These are phyloP conservation scores for Thalassiosira oceanica DNA, from an alignment of 352 stramenopile genomes.

Conservation along the genomic window DNA sequence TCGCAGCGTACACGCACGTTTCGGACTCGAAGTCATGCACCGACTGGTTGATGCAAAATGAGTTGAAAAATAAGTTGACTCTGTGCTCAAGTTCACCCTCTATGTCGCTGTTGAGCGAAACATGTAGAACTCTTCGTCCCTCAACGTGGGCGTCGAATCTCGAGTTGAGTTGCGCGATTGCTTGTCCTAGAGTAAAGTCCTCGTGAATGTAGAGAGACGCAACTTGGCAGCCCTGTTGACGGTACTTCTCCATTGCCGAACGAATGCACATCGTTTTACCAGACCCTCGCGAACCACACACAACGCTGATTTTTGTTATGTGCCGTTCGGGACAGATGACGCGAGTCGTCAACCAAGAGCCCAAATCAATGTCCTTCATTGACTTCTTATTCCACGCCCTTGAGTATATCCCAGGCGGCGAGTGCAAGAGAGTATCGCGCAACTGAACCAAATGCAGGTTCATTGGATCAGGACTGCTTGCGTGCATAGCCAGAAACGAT, in stretches of 20 bases:
- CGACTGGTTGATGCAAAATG: constrained; percentile 26
- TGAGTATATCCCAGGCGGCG: constrained; percentile 31
- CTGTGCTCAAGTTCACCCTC: constrained; percentile 14
- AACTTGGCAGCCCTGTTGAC: not conserved
- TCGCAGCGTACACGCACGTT: constrained; percentile 28
- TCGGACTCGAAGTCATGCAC: constrained; percentile 29
- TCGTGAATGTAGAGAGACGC: constrained; percentile 43
- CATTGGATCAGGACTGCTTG: constrained; percentile 24
- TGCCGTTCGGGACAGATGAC: constrained; percentile 10
- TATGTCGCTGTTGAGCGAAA: too few species aligned
- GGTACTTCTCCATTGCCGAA: constrained; percentile 18
- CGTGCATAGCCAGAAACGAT: constrained; percentile 26
- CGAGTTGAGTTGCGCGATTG: constrained; percentile 10
- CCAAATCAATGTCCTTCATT: not conserved
- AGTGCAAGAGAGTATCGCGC: constrained; percentile 34
- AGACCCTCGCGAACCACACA: constrained; percentile 24
- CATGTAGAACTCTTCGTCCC: too few species aligned
- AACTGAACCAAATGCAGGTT: constrained; percentile 34
- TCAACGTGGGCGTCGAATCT: too few species aligned
- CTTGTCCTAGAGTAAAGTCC: constrained; percentile 36
- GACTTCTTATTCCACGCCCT: constrained; percentile 25
- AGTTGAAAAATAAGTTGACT: constrained; percentile 46
- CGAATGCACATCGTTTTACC: constrained; percentile 40
- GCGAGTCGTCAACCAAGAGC: constrained; percentile 9
- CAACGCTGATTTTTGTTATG: constrained; percentile 15